Percentiles rank a stretch among this genome's conserved stretches.
phyloP scores from a whole-genome alignment of 2,329 filamentous ascomycete genomes.

The Exserohilum turcica region DNA sequence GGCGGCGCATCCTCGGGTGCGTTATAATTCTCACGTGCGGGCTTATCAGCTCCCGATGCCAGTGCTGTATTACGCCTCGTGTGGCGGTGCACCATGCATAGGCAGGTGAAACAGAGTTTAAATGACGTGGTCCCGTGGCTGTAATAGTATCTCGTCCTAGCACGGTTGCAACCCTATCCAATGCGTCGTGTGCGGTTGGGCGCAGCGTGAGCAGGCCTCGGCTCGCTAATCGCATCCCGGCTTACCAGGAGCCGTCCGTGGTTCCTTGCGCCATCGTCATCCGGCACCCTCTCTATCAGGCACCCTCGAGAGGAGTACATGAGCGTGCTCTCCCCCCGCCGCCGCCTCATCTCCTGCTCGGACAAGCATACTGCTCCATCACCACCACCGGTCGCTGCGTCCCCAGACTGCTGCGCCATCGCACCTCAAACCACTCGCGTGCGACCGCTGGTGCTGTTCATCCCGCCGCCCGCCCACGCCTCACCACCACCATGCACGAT shows the following conservation, averaged over 20 bases:
- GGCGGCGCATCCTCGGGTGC: background rate
- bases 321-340: constrained; percentile 5
- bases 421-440: constrained; percentile 6
- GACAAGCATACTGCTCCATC: constrained; percentile 10
- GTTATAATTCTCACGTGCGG: background rate
- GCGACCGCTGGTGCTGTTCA: constrained; percentile 11
- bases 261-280: constrained; percentile 14
- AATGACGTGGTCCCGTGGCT: constrained; percentile 38
- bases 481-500: constrained; percentile 65
- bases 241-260: constrained; percentile 12
- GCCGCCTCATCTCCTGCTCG: background rate
- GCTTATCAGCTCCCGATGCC: background rate
- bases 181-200: constrained; percentile 25
- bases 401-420: constrained; percentile 3
- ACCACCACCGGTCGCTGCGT: constrained; percentile 9
- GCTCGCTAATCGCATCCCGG: constrained; percentile 27
- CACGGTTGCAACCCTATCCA: constrained; percentile 7
- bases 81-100: constrained; percentile 17
- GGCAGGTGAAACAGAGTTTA: background rate
- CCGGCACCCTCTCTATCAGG: constrained; percentile 15
- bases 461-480: constrained; percentile 1
- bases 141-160: background rate
- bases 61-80: constrained; percentile 6
- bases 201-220: constrained; percentile 16
- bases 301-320: constrained; percentile 18